Evolutionary conservation across 2,329 filamentous ascomycete genomes (phyloP).

Genomic region (Apiospora koreana): DNA sequence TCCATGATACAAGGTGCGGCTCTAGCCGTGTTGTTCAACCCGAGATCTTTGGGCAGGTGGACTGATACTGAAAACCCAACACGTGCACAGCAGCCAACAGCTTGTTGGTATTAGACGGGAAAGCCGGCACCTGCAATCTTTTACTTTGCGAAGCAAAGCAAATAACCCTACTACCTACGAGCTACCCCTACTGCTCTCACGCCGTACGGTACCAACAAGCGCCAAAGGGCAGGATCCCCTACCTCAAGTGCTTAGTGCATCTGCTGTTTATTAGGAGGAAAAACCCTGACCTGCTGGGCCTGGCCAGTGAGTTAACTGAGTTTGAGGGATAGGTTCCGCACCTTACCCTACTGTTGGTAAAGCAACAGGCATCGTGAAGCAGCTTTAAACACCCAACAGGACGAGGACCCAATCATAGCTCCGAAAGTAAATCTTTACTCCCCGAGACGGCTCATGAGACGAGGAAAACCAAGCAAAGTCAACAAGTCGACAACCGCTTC

Average conservation of each 20-base stretch:
- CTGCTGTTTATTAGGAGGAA: not conserved
- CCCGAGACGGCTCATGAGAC: not conserved
- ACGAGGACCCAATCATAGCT: not conserved
- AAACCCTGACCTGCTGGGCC: not conserved
- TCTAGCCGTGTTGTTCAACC: slow-evolving; percentile 8
- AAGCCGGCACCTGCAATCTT: not conserved
- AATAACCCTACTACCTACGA: not conserved
- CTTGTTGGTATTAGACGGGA: not conserved
- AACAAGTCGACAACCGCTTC: not conserved
- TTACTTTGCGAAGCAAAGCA: not conserved
- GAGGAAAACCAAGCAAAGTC: not conserved
- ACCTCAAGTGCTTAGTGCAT: not conserved
- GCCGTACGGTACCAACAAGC: not conserved
- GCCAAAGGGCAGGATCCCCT: not conserved
- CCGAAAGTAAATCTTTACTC: not conserved
- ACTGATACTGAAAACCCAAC: not conserved
- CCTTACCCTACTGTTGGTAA: slow-evolving; percentile 6
- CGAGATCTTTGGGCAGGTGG: not conserved
- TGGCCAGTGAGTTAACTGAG: not conserved
- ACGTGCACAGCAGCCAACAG: slow-evolving; percentile 3
- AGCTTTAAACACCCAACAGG: not conserved
- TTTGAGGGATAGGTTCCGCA: slow-evolving; percentile 3
- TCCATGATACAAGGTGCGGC: not conserved
- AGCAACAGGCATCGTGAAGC: not conserved
- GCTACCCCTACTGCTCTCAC: no score